These are phyloP conservation scores for Kuraishia cidri DNA, from an alignment of 805 yeast genomes.

Conservation along the genomic window DNA sequence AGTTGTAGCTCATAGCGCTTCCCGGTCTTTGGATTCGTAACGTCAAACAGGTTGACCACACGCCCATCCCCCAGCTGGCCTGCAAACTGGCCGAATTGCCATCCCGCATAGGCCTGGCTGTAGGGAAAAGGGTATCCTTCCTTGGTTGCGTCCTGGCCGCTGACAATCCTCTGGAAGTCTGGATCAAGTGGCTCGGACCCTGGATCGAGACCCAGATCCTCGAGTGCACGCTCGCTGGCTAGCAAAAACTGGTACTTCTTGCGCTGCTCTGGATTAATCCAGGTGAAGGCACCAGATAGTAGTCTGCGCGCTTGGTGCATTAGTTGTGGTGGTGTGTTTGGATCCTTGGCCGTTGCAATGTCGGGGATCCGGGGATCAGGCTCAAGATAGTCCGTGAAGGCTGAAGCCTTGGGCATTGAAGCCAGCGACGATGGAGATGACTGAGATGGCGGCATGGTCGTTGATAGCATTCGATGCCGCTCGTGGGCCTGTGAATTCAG, in stretches of 20 bases:
- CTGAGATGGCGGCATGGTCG: no score
- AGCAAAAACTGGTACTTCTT: conserved; percentile 43
- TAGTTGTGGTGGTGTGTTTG: conserved; percentile 17
- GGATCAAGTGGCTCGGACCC: conserved; percentile 27
- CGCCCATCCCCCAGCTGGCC: conserved; percentile 98
- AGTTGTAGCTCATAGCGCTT: conserved; percentile 60
- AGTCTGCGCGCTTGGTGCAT: conserved; percentile 44
- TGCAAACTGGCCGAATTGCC: conserved; percentile 93
- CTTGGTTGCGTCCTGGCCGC: conserved; percentile 33
- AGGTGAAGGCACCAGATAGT: conserved; percentile 61
- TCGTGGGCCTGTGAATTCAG: no score
- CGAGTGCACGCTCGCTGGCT: conserved; percentile 50
- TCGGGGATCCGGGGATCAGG: conserved; percentile 20
- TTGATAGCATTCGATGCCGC: no score
- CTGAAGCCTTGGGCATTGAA: conserved; percentile 15
- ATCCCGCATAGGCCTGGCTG: conserved; percentile 91
- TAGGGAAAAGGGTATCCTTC: conserved; percentile 49
- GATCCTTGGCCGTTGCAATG: conserved; percentile 14
- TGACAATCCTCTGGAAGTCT: conserved; percentile 42
- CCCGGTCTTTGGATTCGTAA: conserved; percentile 33
- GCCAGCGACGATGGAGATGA: conserved; percentile 11
- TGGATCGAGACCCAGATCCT: conserved; percentile 51
- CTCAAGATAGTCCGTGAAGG: conserved; percentile 15
- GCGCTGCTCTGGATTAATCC: conserved; percentile 58
- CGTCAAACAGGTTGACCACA: conserved; percentile 73